phyloP scores from a whole-genome alignment of 768 basidiomycete genomes.

The Suillus lakei region DNA sequence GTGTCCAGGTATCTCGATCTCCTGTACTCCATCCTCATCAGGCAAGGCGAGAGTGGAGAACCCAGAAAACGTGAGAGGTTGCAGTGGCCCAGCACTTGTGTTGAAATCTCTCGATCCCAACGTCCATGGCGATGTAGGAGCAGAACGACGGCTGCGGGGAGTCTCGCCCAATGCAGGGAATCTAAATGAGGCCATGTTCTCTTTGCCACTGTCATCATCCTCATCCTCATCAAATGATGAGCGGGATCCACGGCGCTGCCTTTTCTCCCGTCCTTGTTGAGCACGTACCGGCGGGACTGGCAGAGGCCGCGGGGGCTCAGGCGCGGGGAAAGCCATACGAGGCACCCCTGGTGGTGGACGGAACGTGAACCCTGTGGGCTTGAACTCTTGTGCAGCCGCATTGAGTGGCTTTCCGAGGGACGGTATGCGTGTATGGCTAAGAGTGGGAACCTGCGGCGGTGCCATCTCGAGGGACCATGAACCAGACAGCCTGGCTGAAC shows the following conservation, averaged over 20 bases:
- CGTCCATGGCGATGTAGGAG: constrained; percentile 43
- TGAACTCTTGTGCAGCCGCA: constrained; percentile 80
- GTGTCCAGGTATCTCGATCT: constrained; percentile 10
- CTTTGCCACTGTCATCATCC: constrained; percentile 53
- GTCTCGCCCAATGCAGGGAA: constrained; percentile 66
- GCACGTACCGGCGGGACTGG: constrained; percentile 39
- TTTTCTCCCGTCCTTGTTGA: constrained; percentile 80
- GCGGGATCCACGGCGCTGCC: constrained; percentile 62
- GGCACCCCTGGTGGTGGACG: constrained; percentile 70
- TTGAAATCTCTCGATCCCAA: constrained; percentile 30
- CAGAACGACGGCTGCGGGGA: constrained; percentile 53
- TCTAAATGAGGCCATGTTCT: constrained; percentile 75
- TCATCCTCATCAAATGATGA: constrained; percentile 35
- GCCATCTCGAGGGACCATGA: constrained; percentile 37
- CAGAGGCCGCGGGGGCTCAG: constrained; percentile 41
- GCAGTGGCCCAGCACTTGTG: constrained; percentile 27
- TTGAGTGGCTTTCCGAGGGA: constrained; percentile 76
- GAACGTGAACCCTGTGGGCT: constrained; percentile 79
- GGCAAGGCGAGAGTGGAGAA: constrained; percentile 49
- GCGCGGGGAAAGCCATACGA: constrained; percentile 46
- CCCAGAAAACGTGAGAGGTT: constrained; percentile 70
- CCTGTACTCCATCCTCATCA: constrained; percentile 17
- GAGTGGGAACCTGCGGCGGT: constrained; percentile 43
- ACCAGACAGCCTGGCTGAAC: constrained; percentile 42
- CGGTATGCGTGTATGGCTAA: constrained; percentile 42